phyloP scores from a whole-genome alignment of 192 early-diverging fungal genomes.

The Pilobolus umbonatus region DNA sequence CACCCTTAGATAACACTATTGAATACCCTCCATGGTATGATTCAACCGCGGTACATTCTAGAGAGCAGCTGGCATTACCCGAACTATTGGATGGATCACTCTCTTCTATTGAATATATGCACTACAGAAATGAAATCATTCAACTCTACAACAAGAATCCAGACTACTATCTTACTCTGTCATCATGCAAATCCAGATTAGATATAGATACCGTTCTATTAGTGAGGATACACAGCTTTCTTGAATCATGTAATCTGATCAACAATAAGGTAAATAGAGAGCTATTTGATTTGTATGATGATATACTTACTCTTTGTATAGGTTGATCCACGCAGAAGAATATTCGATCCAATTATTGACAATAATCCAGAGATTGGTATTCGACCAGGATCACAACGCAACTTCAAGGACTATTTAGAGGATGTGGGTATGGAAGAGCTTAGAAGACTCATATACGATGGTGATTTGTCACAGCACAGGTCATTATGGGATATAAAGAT shows the following conservation, averaged over 20 bases:
- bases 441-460: constrained; percentile 32
- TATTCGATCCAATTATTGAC: constrained; percentile 88
- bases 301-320: constrained; percentile 20
- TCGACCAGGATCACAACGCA: constrained; percentile 46
- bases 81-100: constrained; percentile 95
- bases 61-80: constrained; percentile 80
- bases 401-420: constrained; percentile 11
- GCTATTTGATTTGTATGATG: not conserved
- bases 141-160: constrained; percentile 93
- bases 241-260: constrained; percentile 94
- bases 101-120: constrained; percentile 64
- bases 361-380: constrained; percentile 86
- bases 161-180: constrained; percentile 88
- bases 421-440: constrained; percentile 19
- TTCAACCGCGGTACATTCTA: constrained; percentile 66
- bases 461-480: constrained; percentile 40
- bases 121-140: constrained; percentile 93
- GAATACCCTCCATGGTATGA: constrained; percentile 77
- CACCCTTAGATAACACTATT: too few species aligned
- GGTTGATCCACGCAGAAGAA: constrained; percentile 88
- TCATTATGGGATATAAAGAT: constrained; percentile 19
- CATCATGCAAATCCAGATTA: constrained; percentile 87
- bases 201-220: constrained; percentile 92
- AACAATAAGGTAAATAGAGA: constrained; percentile 78
- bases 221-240: constrained; percentile 90